Percentiles rank a stretch among this genome's conserved stretches.
Conservation (phyloP, 176 grass and related monocot genomes). For the Miscanthus lutarioriparius region DNA sequence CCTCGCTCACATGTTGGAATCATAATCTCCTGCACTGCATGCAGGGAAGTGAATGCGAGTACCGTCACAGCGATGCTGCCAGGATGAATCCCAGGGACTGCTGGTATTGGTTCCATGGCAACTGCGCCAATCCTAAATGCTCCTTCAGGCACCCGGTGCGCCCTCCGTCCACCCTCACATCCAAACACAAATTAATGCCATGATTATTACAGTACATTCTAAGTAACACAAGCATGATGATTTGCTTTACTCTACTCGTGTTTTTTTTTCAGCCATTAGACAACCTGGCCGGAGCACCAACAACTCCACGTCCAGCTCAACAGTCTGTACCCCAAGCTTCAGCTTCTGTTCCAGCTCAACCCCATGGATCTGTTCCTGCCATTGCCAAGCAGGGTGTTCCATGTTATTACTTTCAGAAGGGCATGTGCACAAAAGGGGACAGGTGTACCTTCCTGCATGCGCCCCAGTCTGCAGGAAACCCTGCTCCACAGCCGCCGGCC, state of each 20-base stretch:
- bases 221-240: background rate
- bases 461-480: slow-evolving; percentile 36
- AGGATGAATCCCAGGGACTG: slow-evolving; percentile 75
- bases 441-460: slow-evolving; percentile 58
- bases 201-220: background rate
- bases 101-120: slow-evolving; percentile 71
- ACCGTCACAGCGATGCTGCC: slow-evolving; percentile 60
- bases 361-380: slow-evolving; percentile 25
- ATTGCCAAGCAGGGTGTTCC: slow-evolving; percentile 48
- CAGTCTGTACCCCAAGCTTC: slow-evolving; percentile 33
- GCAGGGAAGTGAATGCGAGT: slow-evolving; percentile 68
- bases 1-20: background rate
- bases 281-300: slow-evolving; percentile 19
- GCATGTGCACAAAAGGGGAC: slow-evolving; percentile 61
- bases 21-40: background rate
- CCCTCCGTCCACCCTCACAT: background rate
- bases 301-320: slow-evolving; percentile 34
- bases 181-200: background rate
- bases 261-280: slow-evolving; percentile 49
- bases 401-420: slow-evolving; percentile 70
- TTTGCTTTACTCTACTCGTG: background rate
- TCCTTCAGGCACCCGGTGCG: slow-evolving; percentile 71
- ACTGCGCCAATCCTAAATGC: slow-evolving; percentile 66
- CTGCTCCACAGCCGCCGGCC: slow-evolving; percentile 11
- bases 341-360: slow-evolving; percentile 2